Base-by-base conservation (phyloP, 129 eudicot species). In the Scalesia atractyloides region DNA sequence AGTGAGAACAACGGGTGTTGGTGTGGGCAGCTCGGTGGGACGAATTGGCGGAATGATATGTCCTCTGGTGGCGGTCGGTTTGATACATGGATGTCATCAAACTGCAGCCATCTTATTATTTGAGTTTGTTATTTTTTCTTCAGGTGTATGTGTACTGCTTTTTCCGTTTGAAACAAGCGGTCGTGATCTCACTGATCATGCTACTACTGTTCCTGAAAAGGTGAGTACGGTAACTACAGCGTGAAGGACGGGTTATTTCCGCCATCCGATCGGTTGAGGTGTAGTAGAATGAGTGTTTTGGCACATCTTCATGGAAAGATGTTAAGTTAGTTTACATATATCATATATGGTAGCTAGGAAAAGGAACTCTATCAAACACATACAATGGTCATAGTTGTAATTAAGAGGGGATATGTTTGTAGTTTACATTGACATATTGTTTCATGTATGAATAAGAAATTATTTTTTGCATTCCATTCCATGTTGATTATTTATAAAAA, bases 41-140 rank as follows among this genome's bases (percentile, higher is more conserved):
- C 79, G 94, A 74, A 80, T 85, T 59, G 96, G 94, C 19, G 94
- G 93, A 61, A 90, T 90, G 87, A 12, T 83, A 36, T 90, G 96
- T 57, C 96, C 96, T 60, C 74, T 87, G 30, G 87, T 90, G 53
- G 91, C 96, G 1, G 94, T 87, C 14, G 84, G 88, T 62, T 70
- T 90, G 67, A 72, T 85, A 43, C 88, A 83, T 63, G 85, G 87
- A 36, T 90, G 96, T 67, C 93, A 90, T 73, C 87, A 78, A 62
- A 83, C 91, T 48, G 53, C 79, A 63, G 86, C 96, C 64, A 81
- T 87, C 49, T 65, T 87, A 22, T 59, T 87, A 9, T 90, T 90
- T 68, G 93, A 83, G 82, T 12, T 69, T 16, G 76, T 87, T 66
- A 83, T 90, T 44, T 74, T 85, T 79, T 37, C 79, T 36, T 81